Conservation (phyloP, 2,329 filamentous ascomycete species). For the Colletotrichum lentis region DNA sequence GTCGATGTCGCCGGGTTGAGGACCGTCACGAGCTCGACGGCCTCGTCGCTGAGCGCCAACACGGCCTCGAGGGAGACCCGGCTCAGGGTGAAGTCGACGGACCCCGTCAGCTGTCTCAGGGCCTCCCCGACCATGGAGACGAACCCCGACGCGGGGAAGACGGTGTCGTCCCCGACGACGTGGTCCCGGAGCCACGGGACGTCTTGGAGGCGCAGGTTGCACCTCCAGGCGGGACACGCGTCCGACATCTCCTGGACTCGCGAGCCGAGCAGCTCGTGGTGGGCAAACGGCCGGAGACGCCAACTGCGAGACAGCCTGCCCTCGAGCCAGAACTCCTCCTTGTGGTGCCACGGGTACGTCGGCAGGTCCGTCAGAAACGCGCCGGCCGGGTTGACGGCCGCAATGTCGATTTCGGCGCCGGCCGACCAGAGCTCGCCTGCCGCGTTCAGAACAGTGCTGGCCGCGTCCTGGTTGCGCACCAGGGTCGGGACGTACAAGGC, state of each 20-base stretch:
- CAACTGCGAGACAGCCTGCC: constrained; percentile 21
- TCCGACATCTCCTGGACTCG: constrained; percentile 25
- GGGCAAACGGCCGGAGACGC: constrained; percentile 13
- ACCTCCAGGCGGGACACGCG: constrained; percentile 28
- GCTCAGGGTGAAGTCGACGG: constrained; percentile 42
- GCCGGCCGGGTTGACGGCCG: constrained; percentile 11
- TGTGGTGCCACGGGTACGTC: constrained; percentile 26
- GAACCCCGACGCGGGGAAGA: constrained; percentile 28
- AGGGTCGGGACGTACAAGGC: constrained; percentile 21
- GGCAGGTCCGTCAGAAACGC: constrained; percentile 24
- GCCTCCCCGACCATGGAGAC: constrained; percentile 33
- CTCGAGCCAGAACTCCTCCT: constrained; percentile 27
- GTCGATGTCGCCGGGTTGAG: constrained; percentile 43
- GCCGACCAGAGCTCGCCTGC: constrained; percentile 34
- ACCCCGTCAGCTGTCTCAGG: constrained; percentile 15
- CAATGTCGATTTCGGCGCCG: constrained; percentile 16
- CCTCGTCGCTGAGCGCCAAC: constrained; percentile 43
- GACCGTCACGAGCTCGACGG: constrained; percentile 47
- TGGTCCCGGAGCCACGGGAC: constrained; percentile 27
- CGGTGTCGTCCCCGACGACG: background rate
- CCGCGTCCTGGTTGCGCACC: constrained; percentile 14
- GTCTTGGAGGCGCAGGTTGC: constrained; percentile 29
- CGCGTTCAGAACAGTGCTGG: constrained; percentile 22
- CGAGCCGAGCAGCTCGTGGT: constrained; percentile 32
- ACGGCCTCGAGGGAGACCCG: constrained; percentile 45